A percentile compares a stretch with the other conserved stretches of the same genome.
phyloP scores from a whole-genome alignment of 768 basidiomycete species.

The Hygrophorus pudorinus region DNA sequence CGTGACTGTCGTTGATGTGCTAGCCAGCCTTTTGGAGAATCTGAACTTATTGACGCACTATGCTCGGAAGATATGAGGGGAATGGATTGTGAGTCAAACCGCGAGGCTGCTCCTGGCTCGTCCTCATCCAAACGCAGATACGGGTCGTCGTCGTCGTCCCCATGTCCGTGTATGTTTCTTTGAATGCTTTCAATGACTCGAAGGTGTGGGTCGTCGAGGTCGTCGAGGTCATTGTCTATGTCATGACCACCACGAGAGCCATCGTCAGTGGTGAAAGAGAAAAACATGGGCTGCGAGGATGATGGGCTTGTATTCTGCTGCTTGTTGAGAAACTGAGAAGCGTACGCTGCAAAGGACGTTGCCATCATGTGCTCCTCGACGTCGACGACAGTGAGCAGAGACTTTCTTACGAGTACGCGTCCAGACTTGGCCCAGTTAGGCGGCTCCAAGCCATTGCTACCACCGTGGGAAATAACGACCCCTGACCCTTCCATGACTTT shows the following conservation, averaged over 20 bases:
- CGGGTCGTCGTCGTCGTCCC: slow-evolving; percentile 60
- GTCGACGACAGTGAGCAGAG: not conserved
- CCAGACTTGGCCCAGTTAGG: no score
- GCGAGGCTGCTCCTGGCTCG: slow-evolving; percentile 19
- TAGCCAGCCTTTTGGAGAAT: slow-evolving; percentile 51
- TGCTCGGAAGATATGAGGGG: slow-evolving; percentile 29
- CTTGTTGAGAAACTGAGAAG: slow-evolving; percentile 69
- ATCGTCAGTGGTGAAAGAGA: slow-evolving; percentile 76
- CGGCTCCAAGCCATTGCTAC: no score
- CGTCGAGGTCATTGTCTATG: slow-evolving; percentile 48
- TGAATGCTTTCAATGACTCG: slow-evolving; percentile 22
- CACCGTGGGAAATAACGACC: no score
- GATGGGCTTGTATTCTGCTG: slow-evolving; percentile 42
- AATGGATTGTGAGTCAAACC: slow-evolving; percentile 24
- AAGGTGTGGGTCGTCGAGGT: slow-evolving; percentile 71
- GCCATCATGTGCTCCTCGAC: slow-evolving; percentile 32
- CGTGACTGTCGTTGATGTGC: slow-evolving; percentile 46
- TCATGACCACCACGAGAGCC: slow-evolving; percentile 42
- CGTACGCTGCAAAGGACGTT: slow-evolving; percentile 72
- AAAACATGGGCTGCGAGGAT: slow-evolving; percentile 76
- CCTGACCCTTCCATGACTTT: no score
- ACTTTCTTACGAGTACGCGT: not conserved
- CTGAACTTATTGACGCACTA: slow-evolving; percentile 21
- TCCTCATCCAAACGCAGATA: slow-evolving; percentile 73
- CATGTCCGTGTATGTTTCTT: no score